These are phyloP conservation scores for Sarocladium oryzae DNA, from an alignment of 2,329 filamentous ascomycete genomes.

Conservation along the genomic window DNA sequence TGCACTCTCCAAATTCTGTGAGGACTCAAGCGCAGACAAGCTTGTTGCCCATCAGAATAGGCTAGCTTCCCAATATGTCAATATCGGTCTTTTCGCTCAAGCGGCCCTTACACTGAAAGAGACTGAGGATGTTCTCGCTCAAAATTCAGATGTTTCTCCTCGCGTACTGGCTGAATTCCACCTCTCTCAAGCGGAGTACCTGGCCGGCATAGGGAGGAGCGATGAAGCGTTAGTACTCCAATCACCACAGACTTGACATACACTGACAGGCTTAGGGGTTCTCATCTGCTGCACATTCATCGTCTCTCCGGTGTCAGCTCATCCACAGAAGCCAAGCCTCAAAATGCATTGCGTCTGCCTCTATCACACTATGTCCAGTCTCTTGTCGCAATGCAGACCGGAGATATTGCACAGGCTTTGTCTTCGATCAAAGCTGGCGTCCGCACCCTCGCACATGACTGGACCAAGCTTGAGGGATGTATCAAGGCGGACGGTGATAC, in stretches of 20 bases:
- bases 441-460: constrained; percentile 48
- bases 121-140: constrained; percentile 42
- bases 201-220: constrained; percentile 58
- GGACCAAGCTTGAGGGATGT: constrained; percentile 41
- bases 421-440: constrained; percentile 51
- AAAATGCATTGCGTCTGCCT: constrained; percentile 25
- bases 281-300: constrained; percentile 33
- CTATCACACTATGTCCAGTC: constrained; percentile 44
- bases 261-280: constrained; percentile 11
- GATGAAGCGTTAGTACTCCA: constrained; percentile 42
- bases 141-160: constrained; percentile 28
- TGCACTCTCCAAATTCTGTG: constrained; percentile 31
- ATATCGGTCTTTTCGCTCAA: constrained; percentile 43
- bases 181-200: constrained; percentile 68
- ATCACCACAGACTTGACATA: background rate
- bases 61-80: constrained; percentile 47
- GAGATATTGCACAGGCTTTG: constrained; percentile 52
- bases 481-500: constrained; percentile 17
- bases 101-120: constrained; percentile 49
- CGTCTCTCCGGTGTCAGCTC: constrained; percentile 24
- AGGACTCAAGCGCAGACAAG: constrained; percentile 27
- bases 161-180: constrained; percentile 49
- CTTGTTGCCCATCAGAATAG: constrained; percentile 40
- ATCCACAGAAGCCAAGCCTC: constrained; percentile 22
- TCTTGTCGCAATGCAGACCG: constrained; percentile 55